A percentile compares a stretch with the other conserved stretches of the same genome.
Conservation (phyloP, 495 filamentous ascomycete species). For the Penicillium flavigenum region DNA sequence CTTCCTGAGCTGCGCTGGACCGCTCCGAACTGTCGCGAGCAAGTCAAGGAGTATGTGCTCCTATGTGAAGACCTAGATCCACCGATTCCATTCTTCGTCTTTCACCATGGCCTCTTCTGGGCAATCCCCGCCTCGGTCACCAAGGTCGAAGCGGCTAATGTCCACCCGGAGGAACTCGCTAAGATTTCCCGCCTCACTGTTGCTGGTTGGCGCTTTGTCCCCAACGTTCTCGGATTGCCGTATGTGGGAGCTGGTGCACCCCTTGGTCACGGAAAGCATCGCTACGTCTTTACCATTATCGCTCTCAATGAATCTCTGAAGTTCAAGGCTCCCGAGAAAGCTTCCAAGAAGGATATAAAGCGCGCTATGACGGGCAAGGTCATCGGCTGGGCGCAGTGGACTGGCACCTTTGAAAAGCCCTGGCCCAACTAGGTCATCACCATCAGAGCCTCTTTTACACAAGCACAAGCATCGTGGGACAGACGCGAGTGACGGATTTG, state of each 20-base stretch:
- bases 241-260: conserved; percentile 45
- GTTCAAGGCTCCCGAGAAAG: conserved; percentile 28
- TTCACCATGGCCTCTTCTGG: conserved; percentile 49
- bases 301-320: conserved; percentile 44
- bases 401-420: conserved; percentile 46
- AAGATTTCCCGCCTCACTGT: conserved; percentile 20
- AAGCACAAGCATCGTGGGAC: background rate
- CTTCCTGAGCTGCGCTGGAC: conserved; percentile 46
- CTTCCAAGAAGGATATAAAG: conserved; percentile 44
- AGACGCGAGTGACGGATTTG: background rate
- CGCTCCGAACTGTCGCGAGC: conserved; percentile 15
- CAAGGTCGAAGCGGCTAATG: conserved; percentile 31
- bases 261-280: conserved; percentile 48
- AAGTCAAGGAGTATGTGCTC: conserved; percentile 49
- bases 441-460: no score
- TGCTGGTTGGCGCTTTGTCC: conserved; percentile 45
- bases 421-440: conserved; percentile 18
- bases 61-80: conserved; percentile 53
- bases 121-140: conserved; percentile 39
- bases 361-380: conserved; percentile 48
- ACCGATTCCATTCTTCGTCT: conserved; percentile 43
- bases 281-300: conserved; percentile 52
- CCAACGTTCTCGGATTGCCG: conserved; percentile 28
- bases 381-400: conserved; percentile 52
- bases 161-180: conserved; percentile 27